phyloP scores from a whole-genome alignment of 331 rosid genomes.

The Quercus phellos region DNA sequence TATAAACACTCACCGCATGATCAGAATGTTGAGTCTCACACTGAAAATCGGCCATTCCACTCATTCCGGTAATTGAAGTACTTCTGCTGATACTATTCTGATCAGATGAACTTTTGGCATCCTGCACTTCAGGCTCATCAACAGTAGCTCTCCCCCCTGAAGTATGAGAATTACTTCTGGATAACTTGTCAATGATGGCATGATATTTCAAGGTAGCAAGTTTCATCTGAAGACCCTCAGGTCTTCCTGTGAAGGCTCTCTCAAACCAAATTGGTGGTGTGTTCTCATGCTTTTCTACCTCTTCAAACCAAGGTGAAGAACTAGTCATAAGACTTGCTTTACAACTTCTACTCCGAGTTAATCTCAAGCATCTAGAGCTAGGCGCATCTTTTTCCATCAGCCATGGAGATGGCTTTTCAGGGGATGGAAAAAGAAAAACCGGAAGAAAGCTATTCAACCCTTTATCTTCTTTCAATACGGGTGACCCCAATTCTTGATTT shows the following conservation, averaged over 20 bases:
- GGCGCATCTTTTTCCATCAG: slow-evolving; percentile 25
- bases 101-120: slow-evolving; percentile 27
- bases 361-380: slow-evolving; percentile 30
- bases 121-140: slow-evolving; percentile 29
- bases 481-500: slow-evolving; percentile 32
- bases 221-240: slow-evolving; percentile 45
- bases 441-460: slow-evolving; percentile 24
- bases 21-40: slow-evolving; percentile 29
- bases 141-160: slow-evolving; percentile 24
- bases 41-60: slow-evolving; percentile 25
- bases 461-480: slow-evolving; percentile 35
- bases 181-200: slow-evolving; percentile 26
- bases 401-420: slow-evolving; percentile 44
- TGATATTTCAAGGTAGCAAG: slow-evolving; percentile 38
- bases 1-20: slow-evolving; percentile 37
- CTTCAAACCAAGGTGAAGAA: slow-evolving; percentile 49
- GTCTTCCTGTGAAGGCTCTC: slow-evolving; percentile 59
- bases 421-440: slow-evolving; percentile 40
- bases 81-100: slow-evolving; percentile 21
- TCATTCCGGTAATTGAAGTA: slow-evolving; percentile 25
- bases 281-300: slow-evolving; percentile 41
- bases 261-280: slow-evolving; percentile 61
- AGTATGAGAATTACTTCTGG: slow-evolving; percentile 41
- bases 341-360: slow-evolving; percentile 76
- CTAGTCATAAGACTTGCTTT: slow-evolving; percentile 55